phyloP scores from a whole-genome alignment of 805 yeast genomes.

The Saccharomycopsis microspora region DNA sequence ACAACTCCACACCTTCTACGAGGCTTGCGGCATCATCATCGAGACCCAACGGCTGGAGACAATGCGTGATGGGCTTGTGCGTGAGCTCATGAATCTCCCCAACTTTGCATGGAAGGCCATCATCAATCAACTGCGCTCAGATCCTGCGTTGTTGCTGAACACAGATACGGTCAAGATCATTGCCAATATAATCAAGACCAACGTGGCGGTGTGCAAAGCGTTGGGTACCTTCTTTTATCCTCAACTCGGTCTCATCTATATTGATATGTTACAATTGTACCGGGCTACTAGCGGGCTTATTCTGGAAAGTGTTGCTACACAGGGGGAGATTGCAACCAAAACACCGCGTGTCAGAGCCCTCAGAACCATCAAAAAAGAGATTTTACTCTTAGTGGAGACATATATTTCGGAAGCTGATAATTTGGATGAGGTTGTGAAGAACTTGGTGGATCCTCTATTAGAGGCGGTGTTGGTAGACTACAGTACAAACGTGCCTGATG shows the following conservation, averaged over 20 bases:
- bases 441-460: slow-evolving; percentile 73
- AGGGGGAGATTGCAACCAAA: slow-evolving; percentile 84
- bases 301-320: slow-evolving; percentile 63
- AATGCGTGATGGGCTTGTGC: slow-evolving; percentile 58
- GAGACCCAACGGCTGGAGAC: slow-evolving; percentile 71
- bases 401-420: slow-evolving; percentile 83
- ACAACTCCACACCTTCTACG: slow-evolving; percentile 95
- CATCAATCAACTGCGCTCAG: slow-evolving; percentile 72
- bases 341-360: slow-evolving; percentile 92
- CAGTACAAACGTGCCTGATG: slow-evolving; percentile 81
- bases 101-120: slow-evolving; percentile 92
- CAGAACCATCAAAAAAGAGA: slow-evolving; percentile 93
- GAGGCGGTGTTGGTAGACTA: slow-evolving; percentile 85
- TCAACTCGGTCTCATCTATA: slow-evolving; percentile 78
- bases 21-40: slow-evolving; percentile 91
- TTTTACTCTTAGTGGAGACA: slow-evolving; percentile 77
- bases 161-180: slow-evolving; percentile 84
- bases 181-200: slow-evolving; percentile 89
- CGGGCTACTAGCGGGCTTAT: slow-evolving; percentile 83
- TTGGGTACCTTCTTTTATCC: slow-evolving; percentile 85
- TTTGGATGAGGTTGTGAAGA: slow-evolving; percentile 70
- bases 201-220: slow-evolving; percentile 89
- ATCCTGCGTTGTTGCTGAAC: slow-evolving; percentile 68
- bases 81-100: slow-evolving; percentile 81
- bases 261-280: slow-evolving; percentile 82